phyloP scores from a whole-genome alignment of 345 rosid species.

The Camelina laxa region DNA sequence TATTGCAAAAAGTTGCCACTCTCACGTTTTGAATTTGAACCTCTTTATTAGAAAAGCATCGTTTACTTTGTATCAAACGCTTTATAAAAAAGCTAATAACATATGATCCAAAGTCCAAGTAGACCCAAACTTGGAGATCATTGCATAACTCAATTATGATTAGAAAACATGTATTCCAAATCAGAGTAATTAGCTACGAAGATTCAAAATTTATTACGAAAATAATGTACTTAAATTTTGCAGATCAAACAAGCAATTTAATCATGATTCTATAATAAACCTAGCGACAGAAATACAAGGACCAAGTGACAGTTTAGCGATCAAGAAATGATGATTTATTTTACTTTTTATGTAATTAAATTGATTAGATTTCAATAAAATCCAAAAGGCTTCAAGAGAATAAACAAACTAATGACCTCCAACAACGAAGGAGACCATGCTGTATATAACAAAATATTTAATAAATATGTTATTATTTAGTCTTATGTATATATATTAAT shows the following conservation, averaged over 20 bases:
- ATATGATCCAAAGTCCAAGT: constrained; percentile 20
- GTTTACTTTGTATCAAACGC: constrained; percentile 28
- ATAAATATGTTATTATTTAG: too few relatives aligned
- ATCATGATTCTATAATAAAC: constrained; percentile 6
- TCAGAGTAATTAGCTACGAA: background rate
- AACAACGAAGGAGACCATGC: background rate
- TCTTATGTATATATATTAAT: background rate
- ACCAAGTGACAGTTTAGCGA: constrained; percentile 2
- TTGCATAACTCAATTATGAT: constrained; percentile 30
- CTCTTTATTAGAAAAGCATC: background rate
- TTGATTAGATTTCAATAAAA: background rate
- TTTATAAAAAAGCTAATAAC: constrained; percentile 29
- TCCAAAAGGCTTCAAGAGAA: constrained; percentile 6
- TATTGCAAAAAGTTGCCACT: constrained; percentile 35
- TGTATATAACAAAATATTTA: background rate
- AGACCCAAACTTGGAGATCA: constrained; percentile 21
- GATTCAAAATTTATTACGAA: background rate
- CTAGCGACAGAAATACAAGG: constrained; percentile 7
- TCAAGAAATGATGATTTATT: constrained; percentile 4
- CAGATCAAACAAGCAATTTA: background rate
- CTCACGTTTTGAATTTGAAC: constrained; percentile 40
- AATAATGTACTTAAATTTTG: background rate
- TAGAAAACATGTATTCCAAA: constrained; percentile 19
- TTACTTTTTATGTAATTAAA: background rate
- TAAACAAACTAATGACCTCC: constrained; percentile 21